Evolutionary conservation across 2,329 filamentous ascomycete species (phyloP).

Genomic region (Trichoderma sp.): DNA sequence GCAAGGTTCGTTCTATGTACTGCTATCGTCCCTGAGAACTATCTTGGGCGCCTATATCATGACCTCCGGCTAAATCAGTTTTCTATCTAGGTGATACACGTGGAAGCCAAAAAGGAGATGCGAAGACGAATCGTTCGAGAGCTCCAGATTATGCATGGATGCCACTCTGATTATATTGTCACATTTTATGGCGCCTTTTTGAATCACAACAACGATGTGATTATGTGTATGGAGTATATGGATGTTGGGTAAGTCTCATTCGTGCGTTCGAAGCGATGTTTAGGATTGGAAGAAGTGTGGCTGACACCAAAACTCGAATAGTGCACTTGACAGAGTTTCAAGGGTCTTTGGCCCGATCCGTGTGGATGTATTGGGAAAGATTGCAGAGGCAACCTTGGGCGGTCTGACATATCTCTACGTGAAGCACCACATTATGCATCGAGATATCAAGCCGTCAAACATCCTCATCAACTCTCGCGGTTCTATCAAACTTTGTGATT

Average conservation of each 20-base stretch:
- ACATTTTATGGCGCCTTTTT: slow-evolving; percentile 97
- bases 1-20: slow-evolving; percentile 70
- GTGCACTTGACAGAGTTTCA: slow-evolving; percentile 89
- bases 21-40: neutral
- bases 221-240: slow-evolving; percentile 99
- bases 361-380: slow-evolving; percentile 96
- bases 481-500: slow-evolving; percentile 96
- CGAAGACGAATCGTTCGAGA: slow-evolving; percentile 96
- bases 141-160: slow-evolving; percentile 97
- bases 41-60: slow-evolving; percentile 22
- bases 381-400: slow-evolving; percentile 91
- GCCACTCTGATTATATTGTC: slow-evolving; percentile 95
- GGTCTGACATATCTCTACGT: slow-evolving; percentile 94
- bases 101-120: slow-evolving; percentile 96
- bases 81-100: slow-evolving; percentile 83
- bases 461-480: slow-evolving; percentile 94
- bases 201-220: slow-evolving; percentile 95
- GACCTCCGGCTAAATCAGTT: slow-evolving; percentile 26
- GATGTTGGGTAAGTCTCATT: slow-evolving; percentile 80
- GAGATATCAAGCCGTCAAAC: slow-evolving; percentile 98
- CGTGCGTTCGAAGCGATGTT: neutral
- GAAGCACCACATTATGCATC: slow-evolving; percentile 97
- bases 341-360: slow-evolving; percentile 93
- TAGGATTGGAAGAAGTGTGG: neutral
- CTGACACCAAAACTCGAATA: slow-evolving; percentile 44